Conservation (phyloP, 805 yeast genomes). For the Brettanomyces naardenensis region DNA sequence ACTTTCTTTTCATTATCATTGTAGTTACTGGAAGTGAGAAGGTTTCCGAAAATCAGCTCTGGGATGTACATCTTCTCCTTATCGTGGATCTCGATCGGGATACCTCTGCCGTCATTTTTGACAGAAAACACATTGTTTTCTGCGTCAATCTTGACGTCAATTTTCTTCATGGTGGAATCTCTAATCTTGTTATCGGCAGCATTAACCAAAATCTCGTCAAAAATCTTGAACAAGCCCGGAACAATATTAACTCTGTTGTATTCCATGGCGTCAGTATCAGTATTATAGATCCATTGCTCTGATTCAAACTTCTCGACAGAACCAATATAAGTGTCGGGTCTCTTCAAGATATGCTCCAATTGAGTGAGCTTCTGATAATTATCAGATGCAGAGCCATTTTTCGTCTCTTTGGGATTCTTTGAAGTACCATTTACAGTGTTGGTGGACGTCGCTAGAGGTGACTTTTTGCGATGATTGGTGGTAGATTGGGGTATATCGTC, state of each 20-base stretch:
- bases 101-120: slow-evolving; percentile 90
- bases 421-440: slow-evolving; percentile 10
- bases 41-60: slow-evolving; percentile 90
- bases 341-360: slow-evolving; percentile 88
- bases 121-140: slow-evolving; percentile 72
- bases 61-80: slow-evolving; percentile 93
- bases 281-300: slow-evolving; percentile 81
- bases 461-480: slow-evolving; percentile 20
- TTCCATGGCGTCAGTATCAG: slow-evolving; percentile 51
- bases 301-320: slow-evolving; percentile 78
- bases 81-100: slow-evolving; percentile 87
- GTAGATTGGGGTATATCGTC: neutral
- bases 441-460: slow-evolving; percentile 30
- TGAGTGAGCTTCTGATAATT: slow-evolving; percentile 93
- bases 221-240: slow-evolving; percentile 93
- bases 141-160: slow-evolving; percentile 74
- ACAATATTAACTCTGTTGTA: slow-evolving; percentile 66
- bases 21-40: slow-evolving; percentile 90
- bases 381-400: slow-evolving; percentile 38
- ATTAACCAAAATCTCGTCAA: slow-evolving; percentile 93
- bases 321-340: slow-evolving; percentile 98
- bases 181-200: slow-evolving; percentile 98
- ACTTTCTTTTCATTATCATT: slow-evolving; percentile 94
- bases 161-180: slow-evolving; percentile 81
- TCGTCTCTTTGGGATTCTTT: slow-evolving; percentile 7